Conservation (phyloP, 2,329 filamentous ascomycete genomes). For the Xylaria sp. region DNA sequence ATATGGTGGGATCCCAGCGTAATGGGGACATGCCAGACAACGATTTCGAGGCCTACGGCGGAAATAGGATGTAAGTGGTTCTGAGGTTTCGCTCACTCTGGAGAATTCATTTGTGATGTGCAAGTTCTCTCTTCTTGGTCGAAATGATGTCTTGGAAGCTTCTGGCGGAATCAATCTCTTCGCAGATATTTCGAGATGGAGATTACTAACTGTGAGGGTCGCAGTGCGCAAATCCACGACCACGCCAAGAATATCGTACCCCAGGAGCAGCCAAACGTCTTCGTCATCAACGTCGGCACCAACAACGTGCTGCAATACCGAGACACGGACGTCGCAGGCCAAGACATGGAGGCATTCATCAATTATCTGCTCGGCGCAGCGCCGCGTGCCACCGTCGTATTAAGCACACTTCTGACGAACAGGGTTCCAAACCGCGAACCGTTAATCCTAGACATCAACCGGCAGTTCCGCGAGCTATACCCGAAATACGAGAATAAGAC, state of each 20-base stretch:
- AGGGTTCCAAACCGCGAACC: constrained; percentile 45
- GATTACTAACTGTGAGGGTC: constrained; percentile 1
- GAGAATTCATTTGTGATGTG: neutral
- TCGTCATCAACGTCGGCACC: constrained; percentile 51
- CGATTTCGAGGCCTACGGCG: constrained; percentile 50
- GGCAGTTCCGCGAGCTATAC: constrained; percentile 47
- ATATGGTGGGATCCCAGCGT: constrained; percentile 51
- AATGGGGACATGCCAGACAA: constrained; percentile 50
- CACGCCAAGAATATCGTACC: constrained; percentile 46
- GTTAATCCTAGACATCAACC: constrained; percentile 46
- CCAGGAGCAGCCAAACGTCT: constrained; percentile 47
- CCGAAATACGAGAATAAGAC: constrained; percentile 43
- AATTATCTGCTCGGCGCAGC: constrained; percentile 47
- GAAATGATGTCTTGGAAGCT: neutral
- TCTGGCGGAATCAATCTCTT: too few relatives aligned
- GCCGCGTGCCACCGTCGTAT: constrained; percentile 47
- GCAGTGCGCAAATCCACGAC: constrained; percentile 46
- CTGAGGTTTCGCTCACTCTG: neutral
- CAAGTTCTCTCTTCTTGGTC: neutral
- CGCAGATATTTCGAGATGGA: neutral
- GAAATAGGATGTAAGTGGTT: constrained; percentile 33
- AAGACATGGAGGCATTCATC: constrained; percentile 47
- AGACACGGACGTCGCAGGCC: constrained; percentile 44
- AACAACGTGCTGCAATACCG: constrained; percentile 50
- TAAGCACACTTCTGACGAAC: constrained; percentile 49